Evolutionary conservation across 352 stramenopile species (phyloP), one percentile per base, ranked within the genome.

Genomic region (Thraustotheca clavata): DNA sequence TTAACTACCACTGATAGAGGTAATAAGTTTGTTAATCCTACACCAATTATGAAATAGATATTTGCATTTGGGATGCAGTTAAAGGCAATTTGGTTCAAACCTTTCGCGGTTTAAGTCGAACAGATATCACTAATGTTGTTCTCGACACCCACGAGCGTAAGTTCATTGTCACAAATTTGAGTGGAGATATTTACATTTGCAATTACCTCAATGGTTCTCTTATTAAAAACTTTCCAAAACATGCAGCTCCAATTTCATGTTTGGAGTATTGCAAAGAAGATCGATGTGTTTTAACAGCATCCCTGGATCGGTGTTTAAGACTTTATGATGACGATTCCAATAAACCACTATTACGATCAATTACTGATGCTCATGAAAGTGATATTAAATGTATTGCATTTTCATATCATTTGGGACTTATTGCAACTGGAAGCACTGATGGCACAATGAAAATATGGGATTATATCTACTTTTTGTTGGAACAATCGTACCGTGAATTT

Each of bases 361-460:
- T 90, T 24, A 81, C 75, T 0, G 78, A 90, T 26, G 83, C 80
- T 0, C 83, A 92, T 27, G 79, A 89, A 24, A 74, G 69, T 2
- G 83, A 92, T 33, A 90, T 92, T 67, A 88, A 88, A 67, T 83
- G 77, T 48, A 66, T 92, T 12, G 76, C 80, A 1, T 92, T 89
- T 38, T 90, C 77, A 46, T 85, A 89, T 50, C 70, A 79, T 2
- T 69, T 92, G 59, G 79, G 77, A 16, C 63, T 92, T 0, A 71
- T 90, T 6, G 83, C 71, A 0, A 90, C 77, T 14, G 83, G 77
- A 16, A 76, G 76, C 12, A 76, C 73, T 0, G 80, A 90, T 31
- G 80, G 79, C 9, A 38, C 49, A 11, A 83, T 92, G 54, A 89
- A 92, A 60, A 79, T 92, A n/a, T 92, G 83, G 83, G 83, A 92